These are phyloP conservation scores for Fusarium dlaminii DNA, from an alignment of 2,329 filamentous ascomycete species.

Conservation along the genomic window DNA sequence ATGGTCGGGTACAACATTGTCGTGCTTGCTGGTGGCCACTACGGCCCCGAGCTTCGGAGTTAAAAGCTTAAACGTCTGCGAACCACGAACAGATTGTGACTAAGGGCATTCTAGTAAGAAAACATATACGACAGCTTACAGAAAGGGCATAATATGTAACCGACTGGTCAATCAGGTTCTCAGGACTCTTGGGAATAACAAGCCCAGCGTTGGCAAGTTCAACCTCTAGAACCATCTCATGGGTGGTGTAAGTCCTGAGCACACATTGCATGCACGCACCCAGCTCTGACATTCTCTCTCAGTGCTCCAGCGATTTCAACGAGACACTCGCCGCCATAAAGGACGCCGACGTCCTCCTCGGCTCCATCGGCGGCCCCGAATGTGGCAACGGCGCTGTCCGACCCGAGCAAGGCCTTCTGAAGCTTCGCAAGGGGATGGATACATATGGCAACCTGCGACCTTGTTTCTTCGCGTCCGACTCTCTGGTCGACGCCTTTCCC, in stretches of 20 bases:
- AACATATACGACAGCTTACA: not conserved
- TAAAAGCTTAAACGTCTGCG: slow-evolving; percentile 17
- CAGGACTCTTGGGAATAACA: slow-evolving; percentile 77
- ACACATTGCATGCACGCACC: not conserved
- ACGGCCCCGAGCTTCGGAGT: slow-evolving; percentile 72
- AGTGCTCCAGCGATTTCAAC: slow-evolving; percentile 89
- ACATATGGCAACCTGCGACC: slow-evolving; percentile 96
- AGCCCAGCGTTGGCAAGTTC: slow-evolving; percentile 77
- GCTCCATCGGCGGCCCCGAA: slow-evolving; percentile 95
- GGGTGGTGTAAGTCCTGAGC: slow-evolving; percentile 76
- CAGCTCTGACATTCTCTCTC: not conserved
- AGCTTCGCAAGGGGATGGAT: slow-evolving; percentile 90
- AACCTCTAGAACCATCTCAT: slow-evolving; percentile 91
- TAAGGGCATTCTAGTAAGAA: slow-evolving; percentile 82
- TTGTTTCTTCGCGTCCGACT: slow-evolving; percentile 92
- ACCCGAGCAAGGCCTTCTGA: slow-evolving; percentile 91
- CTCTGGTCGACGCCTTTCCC: slow-evolving; percentile 84
- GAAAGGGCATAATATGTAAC: not conserved
- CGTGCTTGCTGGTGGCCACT: slow-evolving; percentile 85
- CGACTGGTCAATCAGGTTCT: slow-evolving; percentile 67
- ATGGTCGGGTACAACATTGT: slow-evolving; percentile 82
- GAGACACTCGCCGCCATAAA: slow-evolving; percentile 85
- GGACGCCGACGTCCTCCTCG: slow-evolving; percentile 86
- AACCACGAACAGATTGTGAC: slow-evolving; percentile 69
- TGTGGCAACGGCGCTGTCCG: slow-evolving; percentile 91